phyloP scores from a whole-genome alignment of 345 rosid genomes.

The Streptanthus diversifolius region DNA sequence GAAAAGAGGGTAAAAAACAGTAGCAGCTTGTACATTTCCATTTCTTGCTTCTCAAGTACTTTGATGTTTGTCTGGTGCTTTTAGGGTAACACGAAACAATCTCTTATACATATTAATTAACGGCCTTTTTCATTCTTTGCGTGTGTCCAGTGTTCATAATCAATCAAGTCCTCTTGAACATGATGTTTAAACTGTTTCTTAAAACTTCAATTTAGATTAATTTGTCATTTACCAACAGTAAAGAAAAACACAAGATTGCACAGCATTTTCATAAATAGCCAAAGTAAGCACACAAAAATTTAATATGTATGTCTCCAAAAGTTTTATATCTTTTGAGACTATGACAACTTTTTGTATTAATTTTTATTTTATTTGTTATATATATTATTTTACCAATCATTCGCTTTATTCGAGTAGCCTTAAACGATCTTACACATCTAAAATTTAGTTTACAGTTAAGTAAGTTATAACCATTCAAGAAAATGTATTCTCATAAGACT shows the following conservation, averaged over 20 bases:
- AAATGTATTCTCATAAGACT: background rate
- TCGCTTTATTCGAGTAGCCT: no score
- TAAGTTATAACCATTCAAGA: background rate
- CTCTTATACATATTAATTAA: background rate
- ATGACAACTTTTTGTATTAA: background rate
- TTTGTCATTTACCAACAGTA: background rate
- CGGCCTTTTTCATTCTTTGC: background rate
- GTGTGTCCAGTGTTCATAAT: background rate
- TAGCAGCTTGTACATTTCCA: conserved; percentile 12
- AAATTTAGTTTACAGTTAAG: background rate
- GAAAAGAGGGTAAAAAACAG: background rate
- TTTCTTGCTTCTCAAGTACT: conserved; percentile 28
- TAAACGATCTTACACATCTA: background rate
- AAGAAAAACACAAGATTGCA: background rate
- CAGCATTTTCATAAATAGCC: background rate
- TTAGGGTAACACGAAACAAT: conserved; percentile 8
- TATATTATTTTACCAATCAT: no score
- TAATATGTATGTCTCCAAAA: background rate
- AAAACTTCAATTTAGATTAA: background rate
- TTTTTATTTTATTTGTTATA: no score
- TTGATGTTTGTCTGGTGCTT: background rate
- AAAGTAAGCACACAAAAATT: background rate
- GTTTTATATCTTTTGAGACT: background rate
- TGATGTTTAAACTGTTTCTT: background rate
- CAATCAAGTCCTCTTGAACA: background rate